Evolutionary conservation across 257 asterid genomes (phyloP), one percentile per base, ranked within the genome.

Genomic region (Cynanchum wilfordii): DNA sequence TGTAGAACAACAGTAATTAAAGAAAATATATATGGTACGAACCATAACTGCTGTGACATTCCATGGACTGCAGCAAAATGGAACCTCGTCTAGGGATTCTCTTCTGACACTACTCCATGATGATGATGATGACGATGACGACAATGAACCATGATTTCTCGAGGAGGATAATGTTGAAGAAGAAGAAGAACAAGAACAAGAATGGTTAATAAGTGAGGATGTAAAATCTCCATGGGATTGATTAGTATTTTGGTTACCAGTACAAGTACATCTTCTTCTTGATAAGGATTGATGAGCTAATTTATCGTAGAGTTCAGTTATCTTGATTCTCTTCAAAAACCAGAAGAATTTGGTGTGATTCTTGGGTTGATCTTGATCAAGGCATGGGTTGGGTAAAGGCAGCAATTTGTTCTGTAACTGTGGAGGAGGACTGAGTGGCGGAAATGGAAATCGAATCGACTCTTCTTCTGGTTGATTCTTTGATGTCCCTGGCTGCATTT

Each of bases 341-440:
- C 82, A 30, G 17, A 76, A 38, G 17, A 76, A 19, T 22, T 54
- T 82, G 24, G 82, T 76, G 29, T 12, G 49, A 52, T 33, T 79
- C 68, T 29, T 74, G 10, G 11, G 40, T 30, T 76, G 80, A 24
- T 44, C 58, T 4, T 74, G 73, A 73, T 84, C 84, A 20, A 85
- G 27, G 47, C 77, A 83, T 19, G 94, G 93, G 62, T 75, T 76
- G 20, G 90, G 86, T 0, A 87, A 76, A 42, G 90, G 86, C 0
- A 88, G 77, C 47, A 85, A 83, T 33, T 83, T 29, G 78, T 84
- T 82, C 69, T 82, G 92, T 73, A 87, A 78, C 70, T 79, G 67
- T 3, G 96, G 96, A 6, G 96, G 85, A 33, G 96, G 97, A 74
- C 92, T 79, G 5, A 86, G 81, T 9, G 96, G 95, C 2, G 85